Evolutionary conservation across 148 eudicot species (phyloP).

Genomic region (Vaccinium darrowii): DNA sequence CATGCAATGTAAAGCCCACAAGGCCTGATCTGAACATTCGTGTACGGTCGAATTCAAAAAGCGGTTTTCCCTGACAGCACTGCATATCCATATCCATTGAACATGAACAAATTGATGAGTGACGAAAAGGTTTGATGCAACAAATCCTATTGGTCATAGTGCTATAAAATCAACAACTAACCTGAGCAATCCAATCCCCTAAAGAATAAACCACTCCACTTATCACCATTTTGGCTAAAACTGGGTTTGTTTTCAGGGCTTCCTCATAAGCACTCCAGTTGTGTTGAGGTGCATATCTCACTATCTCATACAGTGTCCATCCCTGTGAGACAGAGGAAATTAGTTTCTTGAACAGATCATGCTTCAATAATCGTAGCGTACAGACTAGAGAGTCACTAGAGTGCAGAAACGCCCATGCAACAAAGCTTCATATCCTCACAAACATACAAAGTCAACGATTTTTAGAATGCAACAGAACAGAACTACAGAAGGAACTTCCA

Average conservation of each 20-base stretch:
- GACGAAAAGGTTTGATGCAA: neutral
- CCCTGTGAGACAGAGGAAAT: constrained; percentile 53
- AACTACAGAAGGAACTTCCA: neutral
- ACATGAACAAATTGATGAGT: constrained; percentile 9
- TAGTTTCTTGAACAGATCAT: neutral
- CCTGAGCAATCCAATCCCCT: constrained; percentile 99
- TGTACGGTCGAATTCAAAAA: constrained; percentile 84
- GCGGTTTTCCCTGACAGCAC: constrained; percentile 95
- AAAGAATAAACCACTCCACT: constrained; percentile 96
- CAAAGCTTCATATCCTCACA: neutral
- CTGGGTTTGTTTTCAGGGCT: constrained; percentile 84
- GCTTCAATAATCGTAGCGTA: neutral
- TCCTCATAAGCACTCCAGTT: constrained; percentile 94
- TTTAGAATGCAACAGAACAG: neutral
- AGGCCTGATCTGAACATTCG: constrained; percentile 94
- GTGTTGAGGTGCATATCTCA: constrained; percentile 96
- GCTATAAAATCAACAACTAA: constrained; percentile 28
- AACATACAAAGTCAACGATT: neutral
- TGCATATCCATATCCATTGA: constrained; percentile 32
- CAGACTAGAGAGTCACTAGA: neutral
- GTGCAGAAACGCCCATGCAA: neutral
- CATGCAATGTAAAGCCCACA: constrained; percentile 85
- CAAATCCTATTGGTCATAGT: neutral
- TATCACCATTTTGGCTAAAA: constrained; percentile 88
- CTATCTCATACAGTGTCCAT: constrained; percentile 82